These are phyloP conservation scores for Hemisphaericaspora lyxosophila DNA, from an alignment of 1,139 yeast genomes.

Conservation along the genomic window DNA sequence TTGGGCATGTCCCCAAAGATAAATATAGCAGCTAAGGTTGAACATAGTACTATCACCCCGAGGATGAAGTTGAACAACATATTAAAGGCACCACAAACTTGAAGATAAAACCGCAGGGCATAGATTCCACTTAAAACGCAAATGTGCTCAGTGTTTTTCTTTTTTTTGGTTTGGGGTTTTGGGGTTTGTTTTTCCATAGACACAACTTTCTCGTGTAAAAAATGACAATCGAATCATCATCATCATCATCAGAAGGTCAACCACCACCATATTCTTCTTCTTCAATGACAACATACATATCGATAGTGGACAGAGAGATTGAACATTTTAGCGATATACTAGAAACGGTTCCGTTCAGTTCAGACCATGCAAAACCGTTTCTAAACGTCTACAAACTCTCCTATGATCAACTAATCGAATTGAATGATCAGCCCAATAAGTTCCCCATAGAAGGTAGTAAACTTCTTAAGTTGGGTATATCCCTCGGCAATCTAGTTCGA, in stretches of 20 bases:
- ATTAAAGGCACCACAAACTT: too few relatives aligned
- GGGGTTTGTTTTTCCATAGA: too few relatives aligned
- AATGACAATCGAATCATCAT: too few relatives aligned
- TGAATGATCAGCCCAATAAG: conserved; percentile 21
- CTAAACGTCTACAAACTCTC: conserved; percentile 35
- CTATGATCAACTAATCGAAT: conserved; percentile 26
- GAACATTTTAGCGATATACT: conserved; percentile 29
- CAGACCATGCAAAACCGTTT: conserved; percentile 19
- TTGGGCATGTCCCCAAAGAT: conserved; percentile 59
- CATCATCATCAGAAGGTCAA: too few relatives aligned
- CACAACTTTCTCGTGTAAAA: background rate
- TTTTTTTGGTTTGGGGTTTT: too few relatives aligned
- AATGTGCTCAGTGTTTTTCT: too few relatives aligned
- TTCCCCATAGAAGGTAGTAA: conserved; percentile 41
- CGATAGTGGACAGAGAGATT: conserved; percentile 28
- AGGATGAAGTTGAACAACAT: conserved; percentile 12
- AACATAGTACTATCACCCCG: conserved; percentile 8
- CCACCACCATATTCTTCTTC: too few relatives aligned
- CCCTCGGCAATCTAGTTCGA: conserved; percentile 43
- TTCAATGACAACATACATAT: conserved; percentile 16
- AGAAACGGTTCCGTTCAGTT: conserved; percentile 36
- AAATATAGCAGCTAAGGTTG: conserved; percentile 19
- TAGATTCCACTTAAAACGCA: too few relatives aligned
- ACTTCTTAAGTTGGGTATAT: conserved; percentile 43
- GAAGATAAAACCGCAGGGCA: too few relatives aligned